Evolutionary conservation across 2,329 filamentous ascomycete genomes (phyloP).

Genomic region (Claviceps maximensis): DNA sequence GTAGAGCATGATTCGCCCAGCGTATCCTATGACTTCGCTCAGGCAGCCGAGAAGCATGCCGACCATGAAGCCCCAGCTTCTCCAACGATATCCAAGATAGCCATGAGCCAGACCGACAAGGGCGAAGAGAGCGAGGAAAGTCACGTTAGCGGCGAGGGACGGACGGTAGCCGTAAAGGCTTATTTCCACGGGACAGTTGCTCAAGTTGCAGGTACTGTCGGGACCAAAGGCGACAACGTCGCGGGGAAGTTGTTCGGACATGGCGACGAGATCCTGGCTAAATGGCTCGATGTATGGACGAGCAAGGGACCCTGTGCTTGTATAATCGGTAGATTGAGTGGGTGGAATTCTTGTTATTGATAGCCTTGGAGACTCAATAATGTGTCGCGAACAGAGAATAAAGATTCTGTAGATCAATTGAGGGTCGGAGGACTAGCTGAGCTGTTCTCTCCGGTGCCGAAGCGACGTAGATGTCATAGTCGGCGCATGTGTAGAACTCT

Average conservation of each 20-base stretch:
- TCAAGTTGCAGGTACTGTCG: conserved; percentile 32
- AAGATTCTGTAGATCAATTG: too few species aligned
- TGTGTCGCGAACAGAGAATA: too few species aligned
- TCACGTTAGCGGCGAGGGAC: conserved; percentile 36
- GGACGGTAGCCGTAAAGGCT: conserved; percentile 43
- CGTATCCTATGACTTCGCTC: conserved; percentile 49
- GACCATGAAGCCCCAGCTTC: conserved; percentile 32
- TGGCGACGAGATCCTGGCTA: too few species aligned
- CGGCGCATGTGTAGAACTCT: too few species aligned
- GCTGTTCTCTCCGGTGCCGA: too few species aligned
- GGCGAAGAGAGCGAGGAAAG: conserved; percentile 37
- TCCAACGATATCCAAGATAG: conserved; percentile 33
- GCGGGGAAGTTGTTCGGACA: conserved; percentile 3
- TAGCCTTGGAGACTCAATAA: too few species aligned
- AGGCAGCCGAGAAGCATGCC: conserved; percentile 43
- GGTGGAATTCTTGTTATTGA: too few species aligned
- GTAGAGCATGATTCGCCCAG: conserved; percentile 43
- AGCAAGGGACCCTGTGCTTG: too few species aligned
- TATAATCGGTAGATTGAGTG: too few species aligned
- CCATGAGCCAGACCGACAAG: conserved; percentile 27
- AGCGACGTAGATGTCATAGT: too few species aligned
- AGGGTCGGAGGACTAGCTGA: too few species aligned
- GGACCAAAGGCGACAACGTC: conserved; percentile 27
- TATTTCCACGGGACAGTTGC: conserved; percentile 30
- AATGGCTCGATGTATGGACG: too few species aligned